Conservation (phyloP, 192 early-diverging fungal genomes). For the Phycomyces blakesleeanus region DNA sequence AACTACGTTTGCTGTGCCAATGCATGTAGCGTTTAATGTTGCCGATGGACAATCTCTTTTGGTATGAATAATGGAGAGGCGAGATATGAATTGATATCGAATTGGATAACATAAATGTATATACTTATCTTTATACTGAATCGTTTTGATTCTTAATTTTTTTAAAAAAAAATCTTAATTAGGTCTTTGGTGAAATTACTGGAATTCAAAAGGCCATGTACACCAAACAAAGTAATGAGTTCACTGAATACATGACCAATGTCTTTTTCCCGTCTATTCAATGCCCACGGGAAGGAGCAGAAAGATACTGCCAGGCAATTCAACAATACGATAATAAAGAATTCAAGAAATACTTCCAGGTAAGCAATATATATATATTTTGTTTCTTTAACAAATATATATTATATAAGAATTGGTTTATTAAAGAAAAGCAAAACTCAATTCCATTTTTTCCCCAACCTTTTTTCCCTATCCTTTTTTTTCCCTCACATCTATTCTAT, state of each 20-base stretch:
- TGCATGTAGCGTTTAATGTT: conserved; percentile 66
- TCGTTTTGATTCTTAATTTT: conserved; percentile 1
- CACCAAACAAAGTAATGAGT: conserved; percentile 52
- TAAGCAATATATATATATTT: conserved; percentile 27
- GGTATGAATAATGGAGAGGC: conserved; percentile 34
- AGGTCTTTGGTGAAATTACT: conserved; percentile 54
- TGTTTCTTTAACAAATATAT: too few species aligned
- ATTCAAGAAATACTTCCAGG: conserved; percentile 74
- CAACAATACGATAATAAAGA: conserved; percentile 60
- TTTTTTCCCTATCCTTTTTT: background rate
- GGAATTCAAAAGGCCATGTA: conserved; percentile 53
- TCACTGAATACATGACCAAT: conserved; percentile 56
- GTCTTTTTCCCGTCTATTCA: conserved; percentile 62
- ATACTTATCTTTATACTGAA: background rate
- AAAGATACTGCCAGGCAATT: conserved; percentile 73
- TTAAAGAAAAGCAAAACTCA: background rate
- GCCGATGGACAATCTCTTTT: conserved; percentile 72
- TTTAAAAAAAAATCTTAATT: background rate
- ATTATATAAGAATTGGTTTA: too few species aligned
- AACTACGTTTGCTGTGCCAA: conserved; percentile 76
- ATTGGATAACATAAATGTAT: background rate
- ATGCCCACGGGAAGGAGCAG: conserved; percentile 59
- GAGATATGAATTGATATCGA: background rate
- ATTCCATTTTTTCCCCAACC: background rate
- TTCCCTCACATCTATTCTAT: background rate